Evolutionary conservation across 495 filamentous ascomycete genomes (phyloP), one percentile per base, ranked within the genome.

Genomic region (Neurospora tetrasperma): DNA sequence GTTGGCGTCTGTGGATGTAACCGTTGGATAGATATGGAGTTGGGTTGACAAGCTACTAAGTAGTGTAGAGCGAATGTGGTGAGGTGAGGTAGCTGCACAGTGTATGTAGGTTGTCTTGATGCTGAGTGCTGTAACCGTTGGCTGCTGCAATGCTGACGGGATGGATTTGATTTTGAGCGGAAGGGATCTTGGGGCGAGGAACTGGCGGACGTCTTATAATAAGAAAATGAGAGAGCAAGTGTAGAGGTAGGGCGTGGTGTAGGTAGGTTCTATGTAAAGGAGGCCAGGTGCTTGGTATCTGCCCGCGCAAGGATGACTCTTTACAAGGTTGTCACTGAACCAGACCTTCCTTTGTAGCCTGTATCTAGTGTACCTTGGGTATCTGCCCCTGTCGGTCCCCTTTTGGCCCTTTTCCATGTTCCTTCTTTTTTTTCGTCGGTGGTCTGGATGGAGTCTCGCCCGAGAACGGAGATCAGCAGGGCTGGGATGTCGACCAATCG

Each of bases 401-500:
- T 59, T 59, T 59, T 14, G 48, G 20, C 43, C 70, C 4, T 68
- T 71, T 66, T 62, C 42, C 42, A 71, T 38, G 70, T 71, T 71
- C 42, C 70, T 71, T 18, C 38, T 71, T 71, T 46, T 59, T 23
- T 23, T 62, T 62, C 23, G 54, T 27, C 5, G 16, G 27, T 66
- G 54, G 35, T 74, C 70, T 75, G 59, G 71, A 27, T 75, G 59
- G 71, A 27, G 46, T 43, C 38, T 35, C 72, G 75, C 74, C 79
- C 79, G 79, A 79, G 78, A 81, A 78, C 79, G 78, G 79, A 81
- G 79, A 81, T 77, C 78, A 73, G 73, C 73, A 69, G 73, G 71
- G 48, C 71, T 62, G 69, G 38, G 39, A 39, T 3, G 27, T 42
- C 46, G 73, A 70, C 79, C 79, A 81, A 81, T 81, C 75, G 74